A percentile compares a stretch with the other conserved stretches of the same genome.
Conservation (phyloP, 345 rosid species). For the Salix purpurea region DNA sequence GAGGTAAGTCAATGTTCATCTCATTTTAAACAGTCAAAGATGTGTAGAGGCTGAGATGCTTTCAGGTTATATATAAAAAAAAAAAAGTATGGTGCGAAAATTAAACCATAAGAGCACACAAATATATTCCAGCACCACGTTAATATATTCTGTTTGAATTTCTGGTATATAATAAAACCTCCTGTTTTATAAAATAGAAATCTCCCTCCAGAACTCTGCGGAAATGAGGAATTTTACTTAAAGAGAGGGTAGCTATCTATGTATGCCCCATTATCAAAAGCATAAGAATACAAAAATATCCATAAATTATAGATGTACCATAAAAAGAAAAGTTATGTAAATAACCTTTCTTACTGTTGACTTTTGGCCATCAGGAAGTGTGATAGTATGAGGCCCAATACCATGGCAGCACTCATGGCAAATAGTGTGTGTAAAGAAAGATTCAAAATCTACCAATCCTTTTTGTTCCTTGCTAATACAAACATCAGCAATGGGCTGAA, state of each 20-base stretch:
- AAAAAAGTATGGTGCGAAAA: too few relatives aligned
- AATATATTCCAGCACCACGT: too few relatives aligned
- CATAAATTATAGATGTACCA: neutral
- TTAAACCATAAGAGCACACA: too few relatives aligned
- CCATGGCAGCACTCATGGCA: slow-evolving; percentile 99
- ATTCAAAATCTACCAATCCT: slow-evolving; percentile 81
- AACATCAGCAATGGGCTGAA: slow-evolving; percentile 71
- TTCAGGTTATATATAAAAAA: too few relatives aligned
- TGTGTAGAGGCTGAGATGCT: too few relatives aligned
- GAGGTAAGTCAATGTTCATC: too few relatives aligned
- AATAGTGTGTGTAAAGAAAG: slow-evolving; percentile 88
- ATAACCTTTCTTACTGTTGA: slow-evolving; percentile 89
- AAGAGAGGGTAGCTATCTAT: neutral
- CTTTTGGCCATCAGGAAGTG: slow-evolving; percentile 73
- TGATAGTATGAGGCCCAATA: slow-evolving; percentile 88
- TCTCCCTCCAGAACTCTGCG: neutral
- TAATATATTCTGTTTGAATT: too few relatives aligned
- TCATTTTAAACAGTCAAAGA: too few relatives aligned
- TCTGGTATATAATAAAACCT: too few relatives aligned
- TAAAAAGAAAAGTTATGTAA: slow-evolving; percentile 1
- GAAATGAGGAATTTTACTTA: neutral
- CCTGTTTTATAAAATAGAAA: too few relatives aligned
- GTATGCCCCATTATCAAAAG: neutral
- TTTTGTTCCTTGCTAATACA: slow-evolving; percentile 64
- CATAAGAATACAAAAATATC: neutral